A percentile compares a stretch with the other conserved stretches of the same genome.
Conservation (phyloP, 2,329 filamentous ascomycete genomes). For the Sclerotinia spermophila region DNA sequence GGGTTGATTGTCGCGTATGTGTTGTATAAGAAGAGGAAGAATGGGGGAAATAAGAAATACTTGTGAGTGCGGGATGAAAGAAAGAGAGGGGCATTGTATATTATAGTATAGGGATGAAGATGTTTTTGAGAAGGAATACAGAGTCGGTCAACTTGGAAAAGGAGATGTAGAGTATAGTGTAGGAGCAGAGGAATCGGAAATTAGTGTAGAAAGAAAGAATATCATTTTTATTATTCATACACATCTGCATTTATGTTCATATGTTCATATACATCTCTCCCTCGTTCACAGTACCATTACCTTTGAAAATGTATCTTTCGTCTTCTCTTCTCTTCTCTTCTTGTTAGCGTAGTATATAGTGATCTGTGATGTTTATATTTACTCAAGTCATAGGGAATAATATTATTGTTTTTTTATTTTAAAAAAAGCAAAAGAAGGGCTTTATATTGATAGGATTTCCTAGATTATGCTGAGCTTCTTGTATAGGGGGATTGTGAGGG, state of each 20-base stretch:
- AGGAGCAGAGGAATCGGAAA: background rate
- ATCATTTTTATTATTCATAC: background rate
- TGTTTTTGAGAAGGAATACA: background rate
- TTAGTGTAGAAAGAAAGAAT: background rate
- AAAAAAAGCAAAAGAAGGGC: too few species aligned
- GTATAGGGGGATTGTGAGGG: too few species aligned
- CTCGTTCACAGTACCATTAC: too few species aligned
- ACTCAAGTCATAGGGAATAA: too few species aligned
- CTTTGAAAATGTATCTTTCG: too few species aligned
- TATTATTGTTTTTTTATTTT: too few species aligned
- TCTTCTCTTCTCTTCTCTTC: too few species aligned
- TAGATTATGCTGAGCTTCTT: too few species aligned
- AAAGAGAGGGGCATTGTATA: background rate
- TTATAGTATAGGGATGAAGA: background rate
- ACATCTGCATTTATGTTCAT: background rate
- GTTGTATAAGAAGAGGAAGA: constrained; percentile 36
- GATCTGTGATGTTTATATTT: too few species aligned
- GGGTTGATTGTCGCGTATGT: constrained; percentile 31
- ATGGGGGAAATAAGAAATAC: constrained; percentile 35
- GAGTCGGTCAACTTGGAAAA: background rate
- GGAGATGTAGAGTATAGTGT: background rate
- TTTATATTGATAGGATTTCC: too few species aligned
- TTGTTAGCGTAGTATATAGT: too few species aligned
- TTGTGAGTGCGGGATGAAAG: constrained; percentile 23
- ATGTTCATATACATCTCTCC: too few species aligned